Evolutionary conservation across 192 early-diverging fungal species (phyloP).

Genomic region (Spizellomyces sp.): DNA sequence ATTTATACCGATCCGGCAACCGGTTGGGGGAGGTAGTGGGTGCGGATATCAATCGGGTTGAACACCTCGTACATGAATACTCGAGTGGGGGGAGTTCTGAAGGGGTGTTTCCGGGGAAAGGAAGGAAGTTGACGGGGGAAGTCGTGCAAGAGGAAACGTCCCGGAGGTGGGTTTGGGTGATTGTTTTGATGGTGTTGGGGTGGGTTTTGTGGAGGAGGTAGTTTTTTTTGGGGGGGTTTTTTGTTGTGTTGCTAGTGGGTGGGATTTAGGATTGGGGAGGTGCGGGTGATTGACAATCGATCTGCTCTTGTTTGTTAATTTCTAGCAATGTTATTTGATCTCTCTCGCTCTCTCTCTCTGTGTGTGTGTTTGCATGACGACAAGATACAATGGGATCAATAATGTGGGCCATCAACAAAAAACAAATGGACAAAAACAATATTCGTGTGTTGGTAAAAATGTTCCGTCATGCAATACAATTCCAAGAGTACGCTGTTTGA

Average conservation of each 20-base stretch:
- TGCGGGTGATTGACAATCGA: background rate
- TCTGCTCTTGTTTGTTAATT: background rate
- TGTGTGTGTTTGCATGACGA: background rate
- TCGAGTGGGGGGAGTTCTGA: background rate
- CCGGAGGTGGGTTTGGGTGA: background rate
- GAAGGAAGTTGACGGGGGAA: constrained; percentile 15
- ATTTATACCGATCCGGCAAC: constrained; percentile 54
- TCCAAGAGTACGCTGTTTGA: too few species aligned
- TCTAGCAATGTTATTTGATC: background rate
- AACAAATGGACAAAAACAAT: background rate
- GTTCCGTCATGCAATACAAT: too few species aligned
- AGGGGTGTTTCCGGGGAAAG: constrained; percentile 17
- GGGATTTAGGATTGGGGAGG: background rate
- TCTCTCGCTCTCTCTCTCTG: too few species aligned
- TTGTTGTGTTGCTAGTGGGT: background rate
- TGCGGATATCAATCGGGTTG: constrained; percentile 51
- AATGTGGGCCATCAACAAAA: background rate
- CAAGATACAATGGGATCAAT: background rate
- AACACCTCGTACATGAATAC: constrained; percentile 30
- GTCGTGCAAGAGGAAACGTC: background rate
- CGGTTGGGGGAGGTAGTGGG: constrained; percentile 58
- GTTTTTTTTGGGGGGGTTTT: background rate
- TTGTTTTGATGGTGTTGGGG: background rate
- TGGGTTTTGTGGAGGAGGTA: background rate
- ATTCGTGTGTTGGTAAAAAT: too few species aligned